These are phyloP conservation scores for Aspergillus wentii DNA, from an alignment of 495 filamentous ascomycete genomes.

Conservation along the genomic window DNA sequence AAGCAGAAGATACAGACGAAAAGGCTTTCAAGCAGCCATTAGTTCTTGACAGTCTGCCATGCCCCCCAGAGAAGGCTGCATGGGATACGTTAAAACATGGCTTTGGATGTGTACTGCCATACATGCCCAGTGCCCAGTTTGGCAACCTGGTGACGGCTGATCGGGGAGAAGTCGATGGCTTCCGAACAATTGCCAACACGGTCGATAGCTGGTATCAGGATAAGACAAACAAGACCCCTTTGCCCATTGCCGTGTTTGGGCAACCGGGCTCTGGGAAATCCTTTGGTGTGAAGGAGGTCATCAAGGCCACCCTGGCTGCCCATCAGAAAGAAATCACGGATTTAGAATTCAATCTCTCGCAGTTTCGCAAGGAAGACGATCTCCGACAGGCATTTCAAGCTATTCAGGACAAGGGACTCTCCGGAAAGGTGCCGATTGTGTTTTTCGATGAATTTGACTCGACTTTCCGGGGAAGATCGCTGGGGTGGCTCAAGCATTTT, in stretches of 20 bases:
- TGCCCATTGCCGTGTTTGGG: constrained; percentile 6
- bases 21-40: neutral
- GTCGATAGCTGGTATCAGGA: constrained; percentile 1
- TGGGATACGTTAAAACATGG: constrained; percentile 1
- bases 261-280: constrained; percentile 4
- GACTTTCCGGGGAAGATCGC: neutral
- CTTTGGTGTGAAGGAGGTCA: constrained; percentile 2
- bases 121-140: constrained; percentile 2
- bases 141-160: constrained; percentile 3
- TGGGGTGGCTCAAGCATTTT: neutral
- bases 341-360: constrained; percentile 5
- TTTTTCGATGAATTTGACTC: neutral
- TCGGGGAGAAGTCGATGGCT: constrained; percentile 3
- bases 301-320: neutral
- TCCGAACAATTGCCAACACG: constrained; percentile 5
- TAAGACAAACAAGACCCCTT: neutral
- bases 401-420: neutral
- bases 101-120: neutral
- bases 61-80: neutral
- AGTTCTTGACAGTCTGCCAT: neutral
- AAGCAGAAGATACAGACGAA: neutral
- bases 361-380: constrained; percentile 1
- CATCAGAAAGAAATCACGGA: neutral
- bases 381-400: neutral
- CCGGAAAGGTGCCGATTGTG: neutral